Conservation (phyloP, 176 grass and related monocot species). For the Musa acuminata region DNA sequence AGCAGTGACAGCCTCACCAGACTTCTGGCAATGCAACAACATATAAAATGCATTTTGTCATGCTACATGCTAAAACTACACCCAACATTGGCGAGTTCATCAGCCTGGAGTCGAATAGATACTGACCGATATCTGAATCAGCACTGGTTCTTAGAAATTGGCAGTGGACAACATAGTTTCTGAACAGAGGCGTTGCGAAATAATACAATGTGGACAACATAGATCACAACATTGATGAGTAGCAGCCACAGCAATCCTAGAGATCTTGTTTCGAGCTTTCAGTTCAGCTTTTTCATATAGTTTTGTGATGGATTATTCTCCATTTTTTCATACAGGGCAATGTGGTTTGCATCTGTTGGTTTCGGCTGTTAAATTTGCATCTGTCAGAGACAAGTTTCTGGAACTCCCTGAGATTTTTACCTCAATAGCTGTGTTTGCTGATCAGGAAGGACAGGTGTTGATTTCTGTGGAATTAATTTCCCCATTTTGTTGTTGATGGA, state of each 20-base stretch:
- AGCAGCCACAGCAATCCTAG: constrained; percentile 32
- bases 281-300: constrained; percentile 31
- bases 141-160: too few species aligned
- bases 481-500: constrained; percentile 10
- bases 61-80: too few species aligned
- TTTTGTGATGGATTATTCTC: constrained; percentile 39
- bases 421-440: constrained; percentile 37
- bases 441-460: constrained; percentile 31
- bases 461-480: constrained; percentile 5
- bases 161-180: too few species aligned
- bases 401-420: constrained; percentile 23
- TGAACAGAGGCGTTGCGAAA: too few species aligned
- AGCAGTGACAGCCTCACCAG: too few species aligned
- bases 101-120: too few species aligned
- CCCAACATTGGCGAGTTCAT: too few species aligned
- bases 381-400: neutral
- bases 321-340: constrained; percentile 55
- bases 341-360: constrained; percentile 53
- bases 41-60: too few species aligned
- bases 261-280: constrained; percentile 24
- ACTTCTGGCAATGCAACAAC: too few species aligned
- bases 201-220: too few species aligned
- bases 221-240: neutral
- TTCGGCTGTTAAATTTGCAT: constrained; percentile 26
- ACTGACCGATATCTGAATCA: too few species aligned